phyloP scores from a whole-genome alignment of 805 yeast species.

The Naumovozyma dairenensis region DNA sequence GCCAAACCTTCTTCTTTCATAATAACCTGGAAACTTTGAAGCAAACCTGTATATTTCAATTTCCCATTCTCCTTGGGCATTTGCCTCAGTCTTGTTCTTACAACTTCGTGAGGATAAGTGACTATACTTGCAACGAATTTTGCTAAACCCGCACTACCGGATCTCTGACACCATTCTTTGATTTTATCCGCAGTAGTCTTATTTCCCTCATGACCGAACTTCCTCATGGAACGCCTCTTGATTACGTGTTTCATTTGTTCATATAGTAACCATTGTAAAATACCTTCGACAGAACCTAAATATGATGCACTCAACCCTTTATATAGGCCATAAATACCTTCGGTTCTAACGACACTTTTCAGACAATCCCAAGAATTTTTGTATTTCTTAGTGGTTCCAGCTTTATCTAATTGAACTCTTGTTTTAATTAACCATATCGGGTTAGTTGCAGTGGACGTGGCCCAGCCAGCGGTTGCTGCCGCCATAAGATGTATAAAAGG shows the following conservation, averaged over 20 bases:
- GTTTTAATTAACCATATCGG: slow-evolving; percentile 98
- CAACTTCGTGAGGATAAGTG: slow-evolving; percentile 96
- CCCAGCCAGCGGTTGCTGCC: slow-evolving; percentile 87
- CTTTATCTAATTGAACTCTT: slow-evolving; percentile 80
- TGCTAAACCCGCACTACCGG: slow-evolving; percentile 97
- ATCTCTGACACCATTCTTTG: slow-evolving; percentile 87
- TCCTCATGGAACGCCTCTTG: slow-evolving; percentile 38
- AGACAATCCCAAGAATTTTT: slow-evolving; percentile 82
- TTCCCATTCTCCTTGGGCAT: slow-evolving; percentile 76
- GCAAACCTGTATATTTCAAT: slow-evolving; percentile 79
- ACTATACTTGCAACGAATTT: slow-evolving; percentile 85
- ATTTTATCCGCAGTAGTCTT: slow-evolving; percentile 48
- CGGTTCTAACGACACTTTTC: slow-evolving; percentile 53
- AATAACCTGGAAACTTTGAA: slow-evolving; percentile 80
- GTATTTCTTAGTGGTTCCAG: slow-evolving; percentile 52
- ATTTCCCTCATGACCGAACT: slow-evolving; percentile 25
- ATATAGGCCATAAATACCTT: slow-evolving; percentile 75
- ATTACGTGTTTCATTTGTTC: slow-evolving; percentile 85
- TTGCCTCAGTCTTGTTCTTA: slow-evolving; percentile 90
- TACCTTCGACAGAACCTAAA: slow-evolving; percentile 84
- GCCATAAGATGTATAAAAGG: slow-evolving; percentile 79
- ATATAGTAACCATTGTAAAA: slow-evolving; percentile 92
- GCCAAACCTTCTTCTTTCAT: slow-evolving; percentile 85
- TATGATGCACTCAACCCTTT: slow-evolving; percentile 92
- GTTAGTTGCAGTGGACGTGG: slow-evolving; percentile 90